phyloP scores from a whole-genome alignment of 2,329 filamentous ascomycete species.

The Monilinia fructicola region DNA sequence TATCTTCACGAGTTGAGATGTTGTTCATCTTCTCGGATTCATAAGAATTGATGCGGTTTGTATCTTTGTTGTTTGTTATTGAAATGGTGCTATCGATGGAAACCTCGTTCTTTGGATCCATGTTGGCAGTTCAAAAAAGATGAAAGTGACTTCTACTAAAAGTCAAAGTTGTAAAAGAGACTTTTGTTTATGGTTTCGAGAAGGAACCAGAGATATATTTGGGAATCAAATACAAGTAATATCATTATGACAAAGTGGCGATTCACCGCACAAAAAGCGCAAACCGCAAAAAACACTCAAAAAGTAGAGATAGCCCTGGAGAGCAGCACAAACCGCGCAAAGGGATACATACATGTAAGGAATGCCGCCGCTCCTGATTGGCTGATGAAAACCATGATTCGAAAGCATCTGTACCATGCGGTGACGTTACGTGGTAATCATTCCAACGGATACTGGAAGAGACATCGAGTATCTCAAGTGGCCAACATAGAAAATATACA shows the following conservation, averaged over 20 bases:
- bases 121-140: not conserved
- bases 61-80: slow-evolving; percentile 1
- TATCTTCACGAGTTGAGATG: not conserved
- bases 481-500: too few species aligned
- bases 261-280: slow-evolving; percentile 17
- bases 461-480: too few species aligned
- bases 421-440: too few species aligned
- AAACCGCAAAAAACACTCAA: slow-evolving; percentile 13
- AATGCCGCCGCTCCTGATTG: not conserved
- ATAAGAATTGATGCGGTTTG: slow-evolving; percentile 11
- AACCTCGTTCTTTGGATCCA: not conserved
- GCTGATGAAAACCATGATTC: not conserved
- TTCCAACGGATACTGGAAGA: too few species aligned
- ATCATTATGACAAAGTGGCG: not conserved
- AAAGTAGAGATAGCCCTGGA: too few species aligned
- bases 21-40: slow-evolving; percentile 17
- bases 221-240: not conserved
- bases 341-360: not conserved
- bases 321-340: slow-evolving; percentile 12
- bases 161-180: not conserved
- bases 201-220: slow-evolving; percentile 1
- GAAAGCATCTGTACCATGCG: too few species aligned
- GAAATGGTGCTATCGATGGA: not conserved
- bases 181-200: not conserved
- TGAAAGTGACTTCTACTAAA: slow-evolving; percentile 11